These are phyloP conservation scores for Tubosaeta sp. DNA, from an alignment of 768 basidiomycete genomes.

Conservation along the genomic window DNA sequence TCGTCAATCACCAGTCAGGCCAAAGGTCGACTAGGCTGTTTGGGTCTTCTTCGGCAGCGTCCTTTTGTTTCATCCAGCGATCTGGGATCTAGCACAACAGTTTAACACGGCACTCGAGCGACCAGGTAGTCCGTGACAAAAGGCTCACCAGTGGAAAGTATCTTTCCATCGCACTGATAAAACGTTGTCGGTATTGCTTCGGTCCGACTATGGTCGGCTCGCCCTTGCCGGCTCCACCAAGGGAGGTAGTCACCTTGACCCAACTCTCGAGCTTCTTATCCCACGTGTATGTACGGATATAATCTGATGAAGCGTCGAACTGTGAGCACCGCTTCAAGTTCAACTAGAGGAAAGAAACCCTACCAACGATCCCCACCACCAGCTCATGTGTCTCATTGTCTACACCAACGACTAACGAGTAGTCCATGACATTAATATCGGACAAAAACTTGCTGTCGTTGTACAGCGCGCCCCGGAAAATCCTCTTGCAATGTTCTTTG, in stretches of 20 bases:
- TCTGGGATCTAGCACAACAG: slow-evolving; percentile 62
- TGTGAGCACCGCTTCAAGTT: slow-evolving; percentile 7
- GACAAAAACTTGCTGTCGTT: slow-evolving; percentile 96
- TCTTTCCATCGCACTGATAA: slow-evolving; percentile 83
- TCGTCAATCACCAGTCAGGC: slow-evolving; percentile 61
- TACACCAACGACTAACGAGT: slow-evolving; percentile 94
- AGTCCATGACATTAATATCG: slow-evolving; percentile 96
- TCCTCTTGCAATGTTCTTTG: slow-evolving; percentile 94
- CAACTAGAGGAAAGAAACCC: slow-evolving; percentile 29
- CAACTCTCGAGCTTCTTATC: slow-evolving; percentile 98
- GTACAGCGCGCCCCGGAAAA: slow-evolving; percentile 82
- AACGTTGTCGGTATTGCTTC: slow-evolving; percentile 87
- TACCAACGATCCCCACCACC: slow-evolving; percentile 96
- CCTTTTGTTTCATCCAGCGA: slow-evolving; percentile 86
- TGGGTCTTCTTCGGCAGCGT: slow-evolving; percentile 72
- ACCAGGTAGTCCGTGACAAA: slow-evolving; percentile 1
- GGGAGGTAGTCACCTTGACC: slow-evolving; percentile 93
- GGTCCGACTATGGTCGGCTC: slow-evolving; percentile 98
- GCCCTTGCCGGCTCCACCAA: slow-evolving; percentile 77
- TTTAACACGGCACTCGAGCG: slow-evolving; percentile 1
- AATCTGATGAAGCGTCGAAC: slow-evolving; percentile 50
- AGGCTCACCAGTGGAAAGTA: slow-evolving; percentile 75
- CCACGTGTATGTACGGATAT: slow-evolving; percentile 95
- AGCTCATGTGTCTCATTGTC: slow-evolving; percentile 84
- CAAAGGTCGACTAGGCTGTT: slow-evolving; percentile 52